Conservation (phyloP, 768 basidiomycete species). For the Boletus speciosus region DNA sequence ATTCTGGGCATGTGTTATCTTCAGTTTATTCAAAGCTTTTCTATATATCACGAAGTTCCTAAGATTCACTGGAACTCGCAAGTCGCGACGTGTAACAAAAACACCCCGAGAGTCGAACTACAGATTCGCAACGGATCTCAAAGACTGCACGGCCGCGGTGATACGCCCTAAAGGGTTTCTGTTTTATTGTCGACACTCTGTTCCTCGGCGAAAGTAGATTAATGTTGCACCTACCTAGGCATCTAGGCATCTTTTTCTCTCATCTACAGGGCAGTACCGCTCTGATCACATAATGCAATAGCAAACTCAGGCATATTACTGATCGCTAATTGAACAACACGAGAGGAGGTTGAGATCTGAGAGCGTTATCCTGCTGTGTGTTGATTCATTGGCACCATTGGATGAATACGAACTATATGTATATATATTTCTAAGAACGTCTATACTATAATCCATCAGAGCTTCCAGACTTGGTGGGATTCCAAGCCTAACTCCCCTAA, state of each 20-base stretch:
- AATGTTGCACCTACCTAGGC: no score
- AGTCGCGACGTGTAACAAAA: not conserved
- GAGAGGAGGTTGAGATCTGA: no score
- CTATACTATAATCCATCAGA: slow-evolving; percentile 33
- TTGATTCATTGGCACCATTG: not conserved
- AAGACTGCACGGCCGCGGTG: not conserved
- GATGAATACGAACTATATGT: not conserved
- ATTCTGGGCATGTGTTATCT: not conserved
- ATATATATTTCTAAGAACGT: not conserved
- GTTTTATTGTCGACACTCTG: not conserved
- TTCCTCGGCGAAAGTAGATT: not conserved
- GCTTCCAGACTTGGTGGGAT: slow-evolving; percentile 65
- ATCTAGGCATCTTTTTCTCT: no score
- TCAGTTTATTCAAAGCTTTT: not conserved
- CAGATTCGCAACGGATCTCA: no score
- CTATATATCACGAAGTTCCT: not conserved
- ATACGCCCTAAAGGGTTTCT: not conserved
- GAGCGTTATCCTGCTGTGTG: no score
- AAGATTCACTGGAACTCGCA: not conserved
- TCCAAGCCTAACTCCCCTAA: slow-evolving; percentile 61
- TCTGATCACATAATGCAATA: no score
- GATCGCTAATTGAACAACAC: not conserved
- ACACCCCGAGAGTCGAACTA: not conserved
- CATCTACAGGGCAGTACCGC: no score
- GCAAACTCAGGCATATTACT: no score